Base-by-base conservation (phyloP, 176 grass and related monocot species). In the Thalia dealbata region DNA sequence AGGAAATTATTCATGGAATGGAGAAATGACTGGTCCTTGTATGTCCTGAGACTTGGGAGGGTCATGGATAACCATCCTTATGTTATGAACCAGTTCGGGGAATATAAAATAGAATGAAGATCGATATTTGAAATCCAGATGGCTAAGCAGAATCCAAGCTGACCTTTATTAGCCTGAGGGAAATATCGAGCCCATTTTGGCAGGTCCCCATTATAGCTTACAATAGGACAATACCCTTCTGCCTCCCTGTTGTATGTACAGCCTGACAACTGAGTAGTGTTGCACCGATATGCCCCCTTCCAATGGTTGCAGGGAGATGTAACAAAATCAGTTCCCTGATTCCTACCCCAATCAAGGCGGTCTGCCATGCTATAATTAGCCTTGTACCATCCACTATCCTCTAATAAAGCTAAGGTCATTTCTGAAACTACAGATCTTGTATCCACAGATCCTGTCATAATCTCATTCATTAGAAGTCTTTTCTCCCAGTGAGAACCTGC, bases 361-460 rank as follows among this genome's bases (percentile, higher is more conserved):
- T 99, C 95, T 24, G 95, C 90, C 90, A 99, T 95, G 83, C 90
- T 99, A 81, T 99, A 99, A 79, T 99, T 99, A 82, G 90, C 95
- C 83, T 93, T 83, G 84, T 99, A 99, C 95, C 95, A 99, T 75
- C 95, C 95, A 50, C 95, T 99, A 77, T 99, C 95, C 83, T 99
- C 95, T 70, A 99, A 68, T 80, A 99, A 86, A 70, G 95, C 95
- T 72, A 99, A 84, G 26, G 95, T 99, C 95, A 99, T 99, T 82
- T 88, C 91, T 82, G 95, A 99, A 76, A 99, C 95, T 30, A 99
- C 87, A 24, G 95, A 99, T 86, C 81, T 86, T 72, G 95, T 93
- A 81, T 99, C 95, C 35, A 99, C 95, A 29, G 95, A 99, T 16
- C 95, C 95, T 24, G 95, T 99, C 95, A 99, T 99, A 71, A 99